Conservation (phyloP, 2,329 filamentous ascomycete species). For the Clathrospora elynae region DNA sequence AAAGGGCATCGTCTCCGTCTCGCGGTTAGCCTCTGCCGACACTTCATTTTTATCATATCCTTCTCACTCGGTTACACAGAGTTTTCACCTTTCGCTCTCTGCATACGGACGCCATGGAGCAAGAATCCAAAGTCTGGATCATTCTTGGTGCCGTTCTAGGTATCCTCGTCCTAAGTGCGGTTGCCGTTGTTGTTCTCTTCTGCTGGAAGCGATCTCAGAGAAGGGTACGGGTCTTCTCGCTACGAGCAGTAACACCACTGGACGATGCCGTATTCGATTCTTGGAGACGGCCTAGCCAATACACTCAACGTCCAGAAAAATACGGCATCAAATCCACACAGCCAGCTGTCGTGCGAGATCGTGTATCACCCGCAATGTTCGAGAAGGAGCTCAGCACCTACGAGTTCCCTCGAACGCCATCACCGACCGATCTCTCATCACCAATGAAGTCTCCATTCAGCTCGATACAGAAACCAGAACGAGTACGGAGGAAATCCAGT, state of each 20-base stretch:
- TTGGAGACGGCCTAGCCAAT: conserved; percentile 48
- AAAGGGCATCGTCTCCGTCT: not conserved
- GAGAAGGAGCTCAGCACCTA: conserved; percentile 44
- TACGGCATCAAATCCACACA: conserved; percentile 40
- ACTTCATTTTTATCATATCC: conserved; percentile 1
- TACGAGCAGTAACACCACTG: conserved; percentile 47
- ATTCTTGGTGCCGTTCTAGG: conserved; percentile 45
- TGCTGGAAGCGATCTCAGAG: conserved; percentile 43
- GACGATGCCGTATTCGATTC: conserved; percentile 51
- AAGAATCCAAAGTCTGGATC: conserved; percentile 44
- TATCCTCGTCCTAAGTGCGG: conserved; percentile 36
- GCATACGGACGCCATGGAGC: conserved; percentile 30
- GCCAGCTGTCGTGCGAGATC: conserved; percentile 35
- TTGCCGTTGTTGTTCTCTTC: conserved; percentile 37
- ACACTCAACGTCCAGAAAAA: conserved; percentile 44
- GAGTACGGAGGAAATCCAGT: conserved; percentile 44
- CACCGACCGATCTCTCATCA: conserved; percentile 27
- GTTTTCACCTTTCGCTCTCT: not conserved
- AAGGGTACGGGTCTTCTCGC: conserved; percentile 42
- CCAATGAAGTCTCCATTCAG: conserved; percentile 33
- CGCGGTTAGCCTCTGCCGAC: not conserved
- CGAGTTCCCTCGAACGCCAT: conserved; percentile 36
- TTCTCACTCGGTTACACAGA: conserved; percentile 1
- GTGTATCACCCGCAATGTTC: conserved; percentile 36
- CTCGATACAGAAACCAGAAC: conserved; percentile 41